phyloP scores from a whole-genome alignment of 75 land plant genomes.

The Gnetum montanum region DNA sequence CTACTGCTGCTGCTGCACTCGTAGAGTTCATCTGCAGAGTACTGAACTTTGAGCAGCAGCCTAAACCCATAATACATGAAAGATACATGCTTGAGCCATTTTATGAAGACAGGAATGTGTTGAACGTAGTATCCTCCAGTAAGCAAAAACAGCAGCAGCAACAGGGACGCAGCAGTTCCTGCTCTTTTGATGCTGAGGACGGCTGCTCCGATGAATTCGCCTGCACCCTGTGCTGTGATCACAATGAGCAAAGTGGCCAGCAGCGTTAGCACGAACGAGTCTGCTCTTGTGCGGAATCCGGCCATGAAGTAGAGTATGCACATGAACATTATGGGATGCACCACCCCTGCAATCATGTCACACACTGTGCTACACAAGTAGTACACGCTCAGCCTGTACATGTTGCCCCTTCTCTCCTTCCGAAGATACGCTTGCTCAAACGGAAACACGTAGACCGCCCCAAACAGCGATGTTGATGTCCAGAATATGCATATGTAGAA shows the following conservation, averaged over 20 bases:
- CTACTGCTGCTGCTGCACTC: too few relatives aligned
- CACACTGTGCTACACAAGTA: constrained; percentile 76
- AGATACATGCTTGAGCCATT: constrained; percentile 85
- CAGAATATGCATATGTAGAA: constrained; percentile 97
- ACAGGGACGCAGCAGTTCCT: constrained; percentile 69
- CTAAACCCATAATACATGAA: constrained; percentile 88
- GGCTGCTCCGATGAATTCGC: constrained; percentile 91
- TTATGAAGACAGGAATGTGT: constrained; percentile 91
- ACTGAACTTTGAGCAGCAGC: constrained; percentile 82
- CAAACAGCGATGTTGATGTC: constrained; percentile 87
- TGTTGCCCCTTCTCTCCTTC: constrained; percentile 85
- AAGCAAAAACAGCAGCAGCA: constrained; percentile 83
- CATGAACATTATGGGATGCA: constrained; percentile 83
- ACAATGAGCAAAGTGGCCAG: constrained; percentile 48
- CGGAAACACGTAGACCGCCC: constrained; percentile 90
- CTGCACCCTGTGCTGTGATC: constrained; percentile 84
- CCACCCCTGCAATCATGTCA: constrained; percentile 72
- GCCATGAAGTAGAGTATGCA: constrained; percentile 93
- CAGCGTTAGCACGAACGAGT: constrained; percentile 62
- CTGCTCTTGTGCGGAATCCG: constrained; percentile 43
- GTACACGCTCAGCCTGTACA: constrained; percentile 91
- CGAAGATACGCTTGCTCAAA: constrained; percentile 62
- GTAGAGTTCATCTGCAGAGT: constrained; percentile 59
- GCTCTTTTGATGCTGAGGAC: constrained; percentile 70
- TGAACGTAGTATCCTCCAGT: constrained; percentile 98